These are phyloP conservation scores for Daldinia bambusicola DNA, from an alignment of 495 filamentous ascomycete genomes.

Conservation along the genomic window DNA sequence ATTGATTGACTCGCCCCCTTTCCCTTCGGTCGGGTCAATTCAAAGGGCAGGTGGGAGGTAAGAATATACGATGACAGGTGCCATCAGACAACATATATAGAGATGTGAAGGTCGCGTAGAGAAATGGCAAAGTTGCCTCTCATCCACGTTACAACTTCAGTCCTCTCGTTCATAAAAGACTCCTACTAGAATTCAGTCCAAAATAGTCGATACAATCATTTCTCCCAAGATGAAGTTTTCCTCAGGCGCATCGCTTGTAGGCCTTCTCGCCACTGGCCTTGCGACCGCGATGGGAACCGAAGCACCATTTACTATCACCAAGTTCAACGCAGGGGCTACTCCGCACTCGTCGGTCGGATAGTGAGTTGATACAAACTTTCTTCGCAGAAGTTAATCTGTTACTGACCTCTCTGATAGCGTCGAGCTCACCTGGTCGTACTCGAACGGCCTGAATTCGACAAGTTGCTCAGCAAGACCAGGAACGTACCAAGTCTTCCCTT, in stretches of 20 bases:
- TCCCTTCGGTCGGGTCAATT: neutral
- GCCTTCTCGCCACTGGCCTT: constrained; percentile 26
- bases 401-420: constrained; percentile 25
- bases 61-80: constrained; percentile 9
- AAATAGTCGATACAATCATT: neutral
- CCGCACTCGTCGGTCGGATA: constrained; percentile 36
- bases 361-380: constrained; percentile 17
- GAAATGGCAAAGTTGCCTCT: neutral
- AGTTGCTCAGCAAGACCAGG: constrained; percentile 20
- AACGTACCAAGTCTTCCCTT: constrained; percentile 28
- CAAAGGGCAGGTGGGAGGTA: neutral
- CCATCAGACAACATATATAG: constrained; percentile 19
- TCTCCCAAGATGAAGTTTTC: constrained; percentile 34
- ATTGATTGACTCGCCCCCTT: constrained; percentile 11
- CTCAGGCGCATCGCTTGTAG: constrained; percentile 23
- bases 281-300: constrained; percentile 17
- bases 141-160: constrained; percentile 2
- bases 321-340: constrained; percentile 35
- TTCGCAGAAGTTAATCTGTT: neutral
- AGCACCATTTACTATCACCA: constrained; percentile 23
- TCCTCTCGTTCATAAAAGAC: constrained; percentile 10
- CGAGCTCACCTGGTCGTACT: constrained; percentile 26
- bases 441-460: constrained; percentile 7
- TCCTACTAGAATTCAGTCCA: neutral
- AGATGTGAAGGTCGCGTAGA: constrained; percentile 9